Evolutionary conservation across 2,329 filamentous ascomycete species (phyloP), one percentile per base, ranked within the genome.

Genomic region (Akanthomyces uredinophilus): DNA sequence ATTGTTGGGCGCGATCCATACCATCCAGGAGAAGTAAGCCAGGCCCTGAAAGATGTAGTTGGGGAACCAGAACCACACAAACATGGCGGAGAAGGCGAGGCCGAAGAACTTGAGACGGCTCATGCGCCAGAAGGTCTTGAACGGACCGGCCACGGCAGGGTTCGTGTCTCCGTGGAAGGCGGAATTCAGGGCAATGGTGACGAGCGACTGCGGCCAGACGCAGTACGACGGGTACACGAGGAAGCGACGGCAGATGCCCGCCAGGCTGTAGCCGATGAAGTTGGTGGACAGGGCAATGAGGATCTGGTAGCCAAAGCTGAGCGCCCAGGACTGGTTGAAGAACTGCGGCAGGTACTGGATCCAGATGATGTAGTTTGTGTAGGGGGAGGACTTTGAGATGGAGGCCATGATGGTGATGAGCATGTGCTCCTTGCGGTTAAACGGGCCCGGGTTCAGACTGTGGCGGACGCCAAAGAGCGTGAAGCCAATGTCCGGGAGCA

Each of bases 401-500:
- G 85, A 84, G 52, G 84, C 81, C 78, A 83, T 83, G 66, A 84
- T 81, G 7, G 81, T 81, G 46, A 85, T 81, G 22, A 86, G 70
- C 75, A 83, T 82, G 66, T 86, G 83, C 69, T 86, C 83, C 68
- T 86, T 86, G 66, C 79, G 79, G 60, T 79, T 82, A 68, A 85
- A 86, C 0, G 76, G 77, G 0, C 82, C 81, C 0, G 83, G 81
- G 64, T 84, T 85, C 16, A 84, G 71, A 18, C 73, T 75, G 63
- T 80, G 73, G 16, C 74, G 72, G 2, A 71, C 64, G 0, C 79
- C 79, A 56, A 73, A 72, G 4, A 81, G 60, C 0, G 72, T 77
- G 60, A 83, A 62, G 3, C 77, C 75, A 70, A 76, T 78, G 55
- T 78, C 75, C 0, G 81, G 81, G 0, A 83, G 68, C n/a, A 72